Conservation (phyloP, 2,329 filamentous ascomycete genomes). For the Aspergillus amoenus region DNA sequence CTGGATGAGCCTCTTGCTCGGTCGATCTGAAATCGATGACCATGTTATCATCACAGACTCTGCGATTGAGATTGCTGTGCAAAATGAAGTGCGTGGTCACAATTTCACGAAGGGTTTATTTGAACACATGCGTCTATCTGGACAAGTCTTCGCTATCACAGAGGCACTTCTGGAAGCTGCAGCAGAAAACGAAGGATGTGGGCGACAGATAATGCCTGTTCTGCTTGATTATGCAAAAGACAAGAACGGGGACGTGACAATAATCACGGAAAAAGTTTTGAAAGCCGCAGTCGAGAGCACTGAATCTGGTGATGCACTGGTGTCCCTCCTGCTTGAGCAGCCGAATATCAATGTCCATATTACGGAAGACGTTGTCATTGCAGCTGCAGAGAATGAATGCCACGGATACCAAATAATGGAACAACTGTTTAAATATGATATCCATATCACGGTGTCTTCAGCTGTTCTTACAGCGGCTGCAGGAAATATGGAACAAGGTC, state of each 20-base stretch:
- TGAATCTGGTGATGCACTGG: background rate
- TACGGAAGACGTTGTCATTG: background rate
- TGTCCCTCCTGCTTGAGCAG: background rate
- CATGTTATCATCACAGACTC: no score
- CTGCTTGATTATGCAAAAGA: no score
- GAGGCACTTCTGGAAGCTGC: no score
- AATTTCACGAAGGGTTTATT: no score
- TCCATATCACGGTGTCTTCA: background rate
- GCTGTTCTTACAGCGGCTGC: background rate
- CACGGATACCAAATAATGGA: background rate
- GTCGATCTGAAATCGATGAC: no score
- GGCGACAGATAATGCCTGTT: no score
- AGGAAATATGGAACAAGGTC: background rate
- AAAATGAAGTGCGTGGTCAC: no score
- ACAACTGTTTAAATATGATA: background rate
- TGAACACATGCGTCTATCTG: no score
- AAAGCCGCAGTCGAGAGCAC: background rate
- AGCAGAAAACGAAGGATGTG: no score
- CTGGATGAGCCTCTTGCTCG: no score
- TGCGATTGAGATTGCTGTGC: no score
- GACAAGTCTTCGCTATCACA: no score
- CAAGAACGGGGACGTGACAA: rapidly evolving
- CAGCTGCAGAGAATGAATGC: background rate
- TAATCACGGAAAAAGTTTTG: background rate
- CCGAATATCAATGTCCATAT: background rate